Evolutionary conservation across 345 rosid species (phyloP), one percentile per base, ranked within the genome.

Genomic region (Linum trigynum): DNA sequence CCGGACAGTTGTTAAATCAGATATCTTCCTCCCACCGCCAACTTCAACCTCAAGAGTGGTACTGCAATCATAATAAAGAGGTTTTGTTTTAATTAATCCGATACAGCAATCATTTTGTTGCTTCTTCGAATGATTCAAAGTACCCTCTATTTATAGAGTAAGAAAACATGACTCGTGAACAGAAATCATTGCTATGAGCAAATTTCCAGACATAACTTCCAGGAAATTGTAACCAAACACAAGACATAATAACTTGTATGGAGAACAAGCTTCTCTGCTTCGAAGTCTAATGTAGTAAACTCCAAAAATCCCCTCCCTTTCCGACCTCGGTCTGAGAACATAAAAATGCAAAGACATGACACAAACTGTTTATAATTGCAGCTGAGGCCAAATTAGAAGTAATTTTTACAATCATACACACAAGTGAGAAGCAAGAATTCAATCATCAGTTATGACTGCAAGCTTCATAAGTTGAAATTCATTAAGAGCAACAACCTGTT

Each of bases 21-120:
- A 91, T 63, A 91, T 55, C 80, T 95, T 87, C 74, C 99, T 85
- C 72, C 98, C 97, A 48, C 95, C 98, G 57, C 99, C 96, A 59
- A 89, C 69, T 78, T 91, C 99, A 74, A 95, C 60, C 86, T 91
- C 96, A 71, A 95, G 75, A 67, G 88, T 83, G 78, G 82, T 75
- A 77, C 97, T 95, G 86, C 70, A 79, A 64, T 65, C 71, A 71
- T 23, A n/a, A 62, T 37, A 67, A 15, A 48, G 39, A 15, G 16
- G 11, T 17, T 48, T 50, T 36, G 42, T 23, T 40, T 7, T 36
- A 43, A 48, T 67, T 36, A 32, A 56, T 48, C 38, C 66, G 66
- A 23, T 57, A 39, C 37, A 5, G 50, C 4, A 17, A 37, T 38
- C 12, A 5, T 4, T 5, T 11, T 45, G 57, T 5, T 39, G 7